Percentiles rank a stretch among this genome's conserved stretches.
phyloP scores from a whole-genome alignment of 2,329 filamentous ascomycete genomes.

The Metarhizium anisopliae region DNA sequence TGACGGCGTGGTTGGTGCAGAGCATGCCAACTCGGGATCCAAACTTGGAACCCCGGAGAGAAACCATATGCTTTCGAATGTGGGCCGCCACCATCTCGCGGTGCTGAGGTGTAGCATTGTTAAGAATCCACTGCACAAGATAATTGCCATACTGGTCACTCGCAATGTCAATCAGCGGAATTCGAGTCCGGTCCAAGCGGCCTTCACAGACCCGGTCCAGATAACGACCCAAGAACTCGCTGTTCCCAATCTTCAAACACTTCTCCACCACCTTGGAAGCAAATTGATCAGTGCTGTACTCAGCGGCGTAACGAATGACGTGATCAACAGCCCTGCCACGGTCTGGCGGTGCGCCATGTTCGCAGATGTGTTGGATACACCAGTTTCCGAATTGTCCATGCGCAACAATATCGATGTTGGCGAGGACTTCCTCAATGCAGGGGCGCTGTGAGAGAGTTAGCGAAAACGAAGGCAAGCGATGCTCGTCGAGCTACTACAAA shows the following conservation, averaged over 20 bases:
- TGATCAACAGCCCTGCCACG: conserved; percentile 91
- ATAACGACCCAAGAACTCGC: conserved; percentile 86
- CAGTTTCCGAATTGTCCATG: conserved; percentile 98
- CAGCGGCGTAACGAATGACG: conserved; percentile 83
- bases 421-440: conserved; percentile 92
- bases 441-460: conserved; percentile 56
- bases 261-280: conserved; percentile 99
- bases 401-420: conserved; percentile 90
- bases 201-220: conserved; percentile 91
- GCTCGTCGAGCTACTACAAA: neutral
- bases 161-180: conserved; percentile 94
- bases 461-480: neutral
- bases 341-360: conserved; percentile 85
- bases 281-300: conserved; percentile 99
- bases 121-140: conserved; percentile 92
- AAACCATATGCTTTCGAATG: conserved; percentile 99
- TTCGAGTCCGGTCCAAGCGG: conserved; percentile 81
- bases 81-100: conserved; percentile 88
- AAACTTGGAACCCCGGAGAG: conserved; percentile 94
- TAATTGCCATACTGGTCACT: conserved; percentile 99
- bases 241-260: conserved; percentile 90
- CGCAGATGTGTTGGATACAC: conserved; percentile 99
- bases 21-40: conserved; percentile 98
- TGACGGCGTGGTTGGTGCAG: conserved; percentile 87
- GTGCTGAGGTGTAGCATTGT: conserved; percentile 77